A percentile compares a stretch with the other conserved stretches of the same genome.
phyloP scores from a whole-genome alignment of 208 protist species.

The Crithidia fasciculata region DNA sequence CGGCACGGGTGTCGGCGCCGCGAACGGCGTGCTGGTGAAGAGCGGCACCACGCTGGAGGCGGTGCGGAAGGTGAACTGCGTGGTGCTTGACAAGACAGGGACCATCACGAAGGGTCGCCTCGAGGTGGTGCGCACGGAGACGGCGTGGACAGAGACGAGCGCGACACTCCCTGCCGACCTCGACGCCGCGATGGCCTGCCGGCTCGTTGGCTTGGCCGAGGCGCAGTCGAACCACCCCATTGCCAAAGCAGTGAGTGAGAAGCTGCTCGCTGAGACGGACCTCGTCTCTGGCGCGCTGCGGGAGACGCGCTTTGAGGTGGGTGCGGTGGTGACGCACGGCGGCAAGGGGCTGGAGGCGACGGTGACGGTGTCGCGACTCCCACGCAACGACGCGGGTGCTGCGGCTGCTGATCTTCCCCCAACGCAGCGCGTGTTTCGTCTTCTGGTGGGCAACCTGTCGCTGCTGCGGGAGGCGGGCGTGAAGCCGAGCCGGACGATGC shows the following conservation, averaged over 20 bases:
- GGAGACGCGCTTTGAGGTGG: constrained; percentile 31
- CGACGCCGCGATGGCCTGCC: constrained; percentile 19
- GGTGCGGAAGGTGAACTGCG: constrained; percentile 67
- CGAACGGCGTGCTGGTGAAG: constrained; percentile 94
- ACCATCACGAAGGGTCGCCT: constrained; percentile 95
- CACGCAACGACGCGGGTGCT: neutral
- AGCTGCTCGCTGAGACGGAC: constrained; percentile 19
- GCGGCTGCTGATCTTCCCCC: neutral
- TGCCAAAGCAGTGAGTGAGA: constrained; percentile 75
- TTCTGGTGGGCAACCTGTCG: constrained; percentile 85
- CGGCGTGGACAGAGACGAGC: neutral
- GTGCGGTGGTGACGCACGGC: constrained; percentile 45
- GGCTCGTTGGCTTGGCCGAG: constrained; percentile 59
- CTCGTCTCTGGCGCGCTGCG: constrained; percentile 2
- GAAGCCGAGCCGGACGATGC: constrained; percentile 32
- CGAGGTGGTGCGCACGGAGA: constrained; percentile 56
- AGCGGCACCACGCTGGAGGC: constrained; percentile 90
- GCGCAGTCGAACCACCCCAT: constrained; percentile 88
- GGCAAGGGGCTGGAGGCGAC: constrained; percentile 62
- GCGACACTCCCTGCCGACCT: constrained; percentile 9
- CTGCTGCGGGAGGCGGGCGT: constrained; percentile 50
- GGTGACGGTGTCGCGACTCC: constrained; percentile 17
- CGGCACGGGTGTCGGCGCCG: constrained; percentile 94
- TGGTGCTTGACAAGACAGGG: constrained; percentile 98
- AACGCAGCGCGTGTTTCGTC: constrained; percentile 16